Conservation (phyloP, 768 basidiomycete genomes). For the Boletus rubroflammeus region DNA sequence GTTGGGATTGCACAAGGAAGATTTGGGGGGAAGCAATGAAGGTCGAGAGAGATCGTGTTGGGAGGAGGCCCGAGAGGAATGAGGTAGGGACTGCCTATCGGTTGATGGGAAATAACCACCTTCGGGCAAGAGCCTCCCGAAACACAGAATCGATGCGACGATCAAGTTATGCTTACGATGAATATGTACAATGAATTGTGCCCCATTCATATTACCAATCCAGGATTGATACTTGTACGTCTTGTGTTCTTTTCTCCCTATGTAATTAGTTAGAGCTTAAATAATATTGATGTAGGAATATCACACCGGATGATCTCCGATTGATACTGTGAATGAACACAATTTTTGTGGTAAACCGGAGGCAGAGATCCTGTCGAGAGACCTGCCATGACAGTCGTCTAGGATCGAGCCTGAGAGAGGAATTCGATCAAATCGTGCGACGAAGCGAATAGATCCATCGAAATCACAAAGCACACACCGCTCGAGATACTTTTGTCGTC, state of each 20-base stretch:
- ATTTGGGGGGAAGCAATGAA: slow-evolving; percentile 40
- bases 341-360: background rate
- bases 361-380: background rate
- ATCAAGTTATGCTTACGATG: background rate
- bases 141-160: background rate
- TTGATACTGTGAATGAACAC: background rate
- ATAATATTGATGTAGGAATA: background rate
- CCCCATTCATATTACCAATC: background rate
- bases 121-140: background rate
- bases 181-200: background rate
- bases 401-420: background rate
- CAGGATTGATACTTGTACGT: too few relatives aligned
- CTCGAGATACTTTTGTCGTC: too few relatives aligned
- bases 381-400: background rate
- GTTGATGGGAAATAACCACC: too few relatives aligned
- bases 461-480: too few relatives aligned
- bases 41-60: slow-evolving; percentile 13
- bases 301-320: background rate
- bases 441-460: too few relatives aligned
- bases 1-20: slow-evolving; percentile 14
- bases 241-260: background rate
- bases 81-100: background rate
- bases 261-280: background rate
- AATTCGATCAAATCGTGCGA: background rate
- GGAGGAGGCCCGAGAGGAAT: background rate